A percentile compares a stretch with the other conserved stretches of the same genome.
These are phyloP conservation scores for Sphagnum magellanicum DNA, from an alignment of 228 moss, liverwort and hornwort genomes.

Conservation along the genomic window DNA sequence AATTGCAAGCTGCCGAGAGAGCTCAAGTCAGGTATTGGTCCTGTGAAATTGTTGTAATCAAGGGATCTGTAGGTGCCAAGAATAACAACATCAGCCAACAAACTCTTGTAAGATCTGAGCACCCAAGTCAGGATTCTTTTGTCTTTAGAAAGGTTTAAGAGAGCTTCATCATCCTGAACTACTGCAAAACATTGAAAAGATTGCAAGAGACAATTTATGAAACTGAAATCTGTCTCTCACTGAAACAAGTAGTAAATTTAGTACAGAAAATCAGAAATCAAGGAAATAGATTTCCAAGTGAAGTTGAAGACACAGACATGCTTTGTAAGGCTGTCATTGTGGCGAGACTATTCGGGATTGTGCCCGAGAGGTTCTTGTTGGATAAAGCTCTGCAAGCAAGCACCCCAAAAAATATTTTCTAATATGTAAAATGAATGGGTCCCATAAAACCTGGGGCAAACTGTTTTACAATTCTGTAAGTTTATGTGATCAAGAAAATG, in stretches of 20 bases:
- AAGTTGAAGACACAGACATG: not conserved
- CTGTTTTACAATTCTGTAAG: no score
- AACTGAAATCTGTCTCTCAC: not conserved
- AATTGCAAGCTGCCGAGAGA: constrained; percentile 13
- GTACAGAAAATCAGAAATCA: not conserved
- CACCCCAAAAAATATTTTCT: not conserved
- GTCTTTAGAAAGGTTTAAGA: not conserved
- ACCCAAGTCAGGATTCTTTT: not conserved
- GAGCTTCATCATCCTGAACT: not conserved
- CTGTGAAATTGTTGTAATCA: constrained; percentile 29
- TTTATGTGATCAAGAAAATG: no score
- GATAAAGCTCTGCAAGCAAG: constrained; percentile 3
- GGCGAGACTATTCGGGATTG: not conserved
- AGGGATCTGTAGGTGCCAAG: constrained; percentile 9
- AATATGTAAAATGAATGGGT: no score
- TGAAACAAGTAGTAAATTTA: not conserved
- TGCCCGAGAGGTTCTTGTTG: not conserved
- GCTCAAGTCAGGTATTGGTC: constrained; percentile 30
- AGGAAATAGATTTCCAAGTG: not conserved
- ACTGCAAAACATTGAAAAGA: not conserved
- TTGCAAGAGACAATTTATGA: not conserved
- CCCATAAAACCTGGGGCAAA: no score
- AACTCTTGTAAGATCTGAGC: no score
- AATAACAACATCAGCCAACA: no score
- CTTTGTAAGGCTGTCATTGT: constrained; percentile 4